Percentiles rank a stretch among this genome's conserved stretches.
These are phyloP conservation scores for Fusarium piperis DNA, from an alignment of 2,329 filamentous ascomycete genomes.

Conservation along the genomic window DNA sequence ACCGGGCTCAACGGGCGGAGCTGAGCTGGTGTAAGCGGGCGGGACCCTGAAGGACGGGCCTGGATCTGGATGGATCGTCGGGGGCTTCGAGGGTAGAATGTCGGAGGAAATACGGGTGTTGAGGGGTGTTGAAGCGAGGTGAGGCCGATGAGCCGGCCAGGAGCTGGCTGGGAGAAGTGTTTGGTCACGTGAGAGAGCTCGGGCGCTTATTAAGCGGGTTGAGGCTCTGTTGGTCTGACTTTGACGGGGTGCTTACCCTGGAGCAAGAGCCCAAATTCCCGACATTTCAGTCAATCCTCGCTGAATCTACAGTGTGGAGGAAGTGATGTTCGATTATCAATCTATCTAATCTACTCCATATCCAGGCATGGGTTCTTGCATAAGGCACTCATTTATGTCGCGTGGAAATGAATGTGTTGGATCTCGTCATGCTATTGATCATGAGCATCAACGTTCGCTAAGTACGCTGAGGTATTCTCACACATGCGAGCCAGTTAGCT, in stretches of 20 bases:
- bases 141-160: slow-evolving; percentile 46
- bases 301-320: not conserved
- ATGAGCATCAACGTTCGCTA: not conserved
- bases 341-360: not conserved
- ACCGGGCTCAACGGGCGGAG: slow-evolving; percentile 34
- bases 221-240: not conserved
- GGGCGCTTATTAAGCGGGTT: not conserved
- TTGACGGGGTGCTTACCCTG: slow-evolving; percentile 3
- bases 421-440: not conserved
- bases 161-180: slow-evolving; percentile 16
- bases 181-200: slow-evolving; percentile 14
- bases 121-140: slow-evolving; percentile 52
- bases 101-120: slow-evolving; percentile 55
- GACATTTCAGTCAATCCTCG: not conserved
- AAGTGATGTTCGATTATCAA: not conserved
- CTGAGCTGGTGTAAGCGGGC: slow-evolving; percentile 28
- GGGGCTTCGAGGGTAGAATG: slow-evolving; percentile 51
- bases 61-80: slow-evolving; percentile 29
- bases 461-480: not conserved
- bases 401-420: not conserved
- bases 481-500: not conserved
- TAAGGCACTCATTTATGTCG: not conserved
- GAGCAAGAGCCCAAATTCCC: not conserved
- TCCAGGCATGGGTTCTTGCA: not conserved
- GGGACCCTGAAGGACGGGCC: slow-evolving; percentile 34